Conservation (phyloP, 495 filamentous ascomycete genomes). For the Thermothielavioides terrestris region DNA sequence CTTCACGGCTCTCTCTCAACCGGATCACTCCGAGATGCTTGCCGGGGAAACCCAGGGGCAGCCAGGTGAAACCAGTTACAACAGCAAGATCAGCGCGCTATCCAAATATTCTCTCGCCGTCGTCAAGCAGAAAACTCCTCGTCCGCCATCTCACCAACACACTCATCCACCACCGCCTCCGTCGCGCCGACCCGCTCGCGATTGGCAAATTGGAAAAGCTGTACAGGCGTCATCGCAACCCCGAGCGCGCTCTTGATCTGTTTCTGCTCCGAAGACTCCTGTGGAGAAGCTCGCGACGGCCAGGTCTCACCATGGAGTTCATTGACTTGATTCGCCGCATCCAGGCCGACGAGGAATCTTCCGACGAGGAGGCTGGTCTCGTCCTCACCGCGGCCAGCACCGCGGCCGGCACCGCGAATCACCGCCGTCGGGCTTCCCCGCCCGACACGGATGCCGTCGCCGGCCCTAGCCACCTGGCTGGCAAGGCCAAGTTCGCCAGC, state of each 20-base stretch:
- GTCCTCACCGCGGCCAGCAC: not conserved
- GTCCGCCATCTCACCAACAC: not conserved
- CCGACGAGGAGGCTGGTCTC: conserved; percentile 2
- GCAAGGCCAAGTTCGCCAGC: not conserved
- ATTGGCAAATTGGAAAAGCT: not conserved
- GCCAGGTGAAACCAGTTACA: not conserved
- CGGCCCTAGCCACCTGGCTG: not conserved
- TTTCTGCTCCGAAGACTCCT: conserved; percentile 1
- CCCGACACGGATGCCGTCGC: not conserved
- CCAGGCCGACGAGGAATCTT: conserved; percentile 3
- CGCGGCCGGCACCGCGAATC: too few relatives aligned
- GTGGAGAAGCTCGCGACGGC: conserved; percentile 7
- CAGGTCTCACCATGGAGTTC: not conserved
- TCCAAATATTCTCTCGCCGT: not conserved
- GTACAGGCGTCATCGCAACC: conserved; percentile 4
- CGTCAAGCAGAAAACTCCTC: not conserved
- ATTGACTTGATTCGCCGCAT: not conserved
- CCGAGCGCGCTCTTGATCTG: not conserved
- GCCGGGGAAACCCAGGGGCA: not conserved
- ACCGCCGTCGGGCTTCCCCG: not conserved
- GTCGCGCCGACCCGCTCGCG: not conserved
- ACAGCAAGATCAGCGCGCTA: not conserved
- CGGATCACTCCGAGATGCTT: not conserved
- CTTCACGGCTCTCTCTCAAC: not conserved
- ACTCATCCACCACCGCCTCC: not conserved